These are phyloP conservation scores for Ceratobasidium sp. DNA, from an alignment of 1,284 basidiomycete genomes.

Conservation along the genomic window DNA sequence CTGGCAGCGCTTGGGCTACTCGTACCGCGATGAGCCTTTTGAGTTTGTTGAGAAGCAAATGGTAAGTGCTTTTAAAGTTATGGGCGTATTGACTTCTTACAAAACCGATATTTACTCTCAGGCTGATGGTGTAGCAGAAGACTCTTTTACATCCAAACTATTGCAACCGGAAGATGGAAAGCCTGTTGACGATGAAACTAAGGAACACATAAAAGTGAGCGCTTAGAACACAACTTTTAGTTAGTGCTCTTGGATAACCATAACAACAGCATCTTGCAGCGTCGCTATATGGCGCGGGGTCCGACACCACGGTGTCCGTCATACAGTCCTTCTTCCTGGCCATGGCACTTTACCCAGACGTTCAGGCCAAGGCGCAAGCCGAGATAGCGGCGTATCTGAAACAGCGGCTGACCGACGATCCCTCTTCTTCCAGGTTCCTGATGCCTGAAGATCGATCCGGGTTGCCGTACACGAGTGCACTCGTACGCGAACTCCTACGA, in stretches of 20 bases:
- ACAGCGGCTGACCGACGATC: neutral
- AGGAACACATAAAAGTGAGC: constrained; percentile 10
- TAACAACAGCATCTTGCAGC: constrained; percentile 26
- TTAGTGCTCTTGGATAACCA: no score
- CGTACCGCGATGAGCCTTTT: constrained; percentile 53
- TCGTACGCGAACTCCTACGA: constrained; percentile 25
- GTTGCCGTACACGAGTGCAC: constrained; percentile 23
- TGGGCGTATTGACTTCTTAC: no score
- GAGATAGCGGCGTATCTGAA: constrained; percentile 14
- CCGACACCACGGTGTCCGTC: constrained; percentile 27
- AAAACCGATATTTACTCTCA: no score
- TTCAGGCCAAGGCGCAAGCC: constrained; percentile 28
- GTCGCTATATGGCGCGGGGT: constrained; percentile 25
- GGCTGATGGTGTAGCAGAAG: neutral
- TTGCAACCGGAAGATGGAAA: constrained; percentile 18
- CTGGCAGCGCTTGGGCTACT: constrained; percentile 51
- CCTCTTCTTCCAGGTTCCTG: constrained; percentile 5
- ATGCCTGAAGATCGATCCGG: neutral
- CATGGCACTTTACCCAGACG: constrained; percentile 27
- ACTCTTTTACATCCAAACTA: constrained; percentile 9
- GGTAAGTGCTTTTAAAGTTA: constrained; percentile 48
- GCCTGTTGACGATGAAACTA: neutral
- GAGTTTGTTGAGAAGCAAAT: constrained; percentile 55
- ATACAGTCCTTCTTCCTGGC: constrained; percentile 27
- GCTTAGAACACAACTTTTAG: no score